Evolutionary conservation across 257 asterid species (phyloP).

Genomic region (Apocynum venetum): DNA sequence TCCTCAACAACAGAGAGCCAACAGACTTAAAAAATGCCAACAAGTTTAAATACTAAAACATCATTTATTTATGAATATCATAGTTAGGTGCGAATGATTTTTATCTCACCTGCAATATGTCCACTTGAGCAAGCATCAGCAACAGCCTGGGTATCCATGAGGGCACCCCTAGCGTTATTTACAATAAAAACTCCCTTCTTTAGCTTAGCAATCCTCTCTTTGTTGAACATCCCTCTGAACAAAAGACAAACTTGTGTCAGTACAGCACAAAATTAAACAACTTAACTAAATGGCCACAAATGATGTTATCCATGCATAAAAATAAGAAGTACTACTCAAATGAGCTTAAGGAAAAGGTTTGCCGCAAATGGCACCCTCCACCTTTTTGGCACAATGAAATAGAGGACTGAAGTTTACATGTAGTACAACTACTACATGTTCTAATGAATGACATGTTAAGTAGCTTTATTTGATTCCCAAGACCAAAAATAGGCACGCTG

Average conservation of each 20-base stretch:
- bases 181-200: constrained; percentile 91
- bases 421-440: too few species aligned
- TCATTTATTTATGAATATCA: neutral
- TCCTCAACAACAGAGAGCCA: neutral
- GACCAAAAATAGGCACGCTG: neutral
- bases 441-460: neutral
- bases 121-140: constrained; percentile 92
- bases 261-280: neutral
- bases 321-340: neutral
- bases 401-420: neutral
- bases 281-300: neutral
- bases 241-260: neutral
- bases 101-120: constrained; percentile 74
- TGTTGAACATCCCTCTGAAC: constrained; percentile 81
- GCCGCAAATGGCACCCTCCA: neutral
- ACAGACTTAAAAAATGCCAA: neutral
- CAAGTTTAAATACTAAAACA: neutral
- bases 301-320: neutral
- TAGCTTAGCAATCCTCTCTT: constrained; percentile 73
- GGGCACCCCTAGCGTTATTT: constrained; percentile 97
- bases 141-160: constrained; percentile 98
- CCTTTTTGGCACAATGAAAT: neutral
- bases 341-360: neutral
- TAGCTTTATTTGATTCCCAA: neutral
- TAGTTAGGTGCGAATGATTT: neutral